Evolutionary conservation across 73 alveolate genomes (phyloP).

Genomic region (Urostyla sp.): DNA sequence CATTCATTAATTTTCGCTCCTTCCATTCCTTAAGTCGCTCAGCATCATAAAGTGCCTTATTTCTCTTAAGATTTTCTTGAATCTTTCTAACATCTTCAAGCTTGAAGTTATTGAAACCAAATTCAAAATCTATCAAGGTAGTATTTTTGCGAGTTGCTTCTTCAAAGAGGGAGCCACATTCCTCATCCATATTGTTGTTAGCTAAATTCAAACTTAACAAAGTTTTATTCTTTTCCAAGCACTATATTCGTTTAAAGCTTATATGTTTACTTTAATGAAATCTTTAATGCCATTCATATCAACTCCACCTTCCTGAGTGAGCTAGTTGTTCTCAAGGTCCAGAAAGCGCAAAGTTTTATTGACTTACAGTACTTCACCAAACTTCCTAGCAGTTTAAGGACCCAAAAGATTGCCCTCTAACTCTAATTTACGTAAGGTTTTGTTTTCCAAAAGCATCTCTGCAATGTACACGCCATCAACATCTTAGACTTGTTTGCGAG

Average conservation of each 20-base stretch:
- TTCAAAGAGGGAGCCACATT: conserved; percentile 73
- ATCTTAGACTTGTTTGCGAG: conserved; percentile 71
- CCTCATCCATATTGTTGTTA: conserved; percentile 71
- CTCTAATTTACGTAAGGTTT: conserved; percentile 75
- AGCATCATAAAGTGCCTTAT: conserved; percentile 75
- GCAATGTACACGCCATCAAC: conserved; percentile 77
- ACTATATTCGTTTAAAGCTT: neutral
- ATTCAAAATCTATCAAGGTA: conserved; percentile 80
- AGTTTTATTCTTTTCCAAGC: conserved; percentile 66
- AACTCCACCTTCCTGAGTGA: conserved; percentile 71
- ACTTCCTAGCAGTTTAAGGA: conserved; percentile 72
- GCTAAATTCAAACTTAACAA: conserved; percentile 75
- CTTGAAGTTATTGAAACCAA: conserved; percentile 65
- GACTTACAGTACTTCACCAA: conserved; percentile 72
- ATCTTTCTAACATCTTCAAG: conserved; percentile 61
- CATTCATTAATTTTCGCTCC: conserved; percentile 83
- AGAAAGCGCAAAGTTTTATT: conserved; percentile 71
- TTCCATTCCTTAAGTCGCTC: conserved; percentile 88
- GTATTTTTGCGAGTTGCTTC: conserved; percentile 67
- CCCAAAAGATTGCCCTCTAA: conserved; percentile 86
- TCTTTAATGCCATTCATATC: conserved; percentile 68
- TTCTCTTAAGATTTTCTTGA: conserved; percentile 69
- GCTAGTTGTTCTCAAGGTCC: conserved; percentile 80
- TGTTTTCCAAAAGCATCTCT: conserved; percentile 71
- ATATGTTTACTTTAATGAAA: conserved; percentile 43